These are phyloP conservation scores for Elymus sibiricus DNA, from an alignment of 176 grass and related monocot genomes.

Conservation along the genomic window DNA sequence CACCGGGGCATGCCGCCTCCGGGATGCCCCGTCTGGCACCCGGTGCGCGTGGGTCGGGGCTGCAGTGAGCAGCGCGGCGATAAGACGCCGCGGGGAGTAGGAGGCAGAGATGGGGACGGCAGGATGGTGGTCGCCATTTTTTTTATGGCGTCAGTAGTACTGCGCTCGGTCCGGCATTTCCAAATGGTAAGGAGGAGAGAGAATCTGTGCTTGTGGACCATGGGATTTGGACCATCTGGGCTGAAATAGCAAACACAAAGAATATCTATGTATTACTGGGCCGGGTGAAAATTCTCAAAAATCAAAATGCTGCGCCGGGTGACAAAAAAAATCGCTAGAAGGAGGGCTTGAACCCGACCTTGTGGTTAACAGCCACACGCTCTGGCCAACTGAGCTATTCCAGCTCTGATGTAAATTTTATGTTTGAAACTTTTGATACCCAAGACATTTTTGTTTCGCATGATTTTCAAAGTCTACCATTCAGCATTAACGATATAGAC, in stretches of 20 bases:
- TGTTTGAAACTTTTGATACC: neutral
- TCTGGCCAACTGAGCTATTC: slow-evolving; percentile 80
- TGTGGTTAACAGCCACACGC: slow-evolving; percentile 65
- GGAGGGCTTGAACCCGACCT: slow-evolving; percentile 76
- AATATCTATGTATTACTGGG: too few species aligned
- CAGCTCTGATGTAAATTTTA: neutral
- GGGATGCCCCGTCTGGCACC: slow-evolving; percentile 18
- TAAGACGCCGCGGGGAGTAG: neutral
- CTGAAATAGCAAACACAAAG: neutral
- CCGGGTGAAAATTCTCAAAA: too few species aligned
- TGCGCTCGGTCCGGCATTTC: neutral
- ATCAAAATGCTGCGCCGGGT: too few species aligned
- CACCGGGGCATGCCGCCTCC: slow-evolving; percentile 18
- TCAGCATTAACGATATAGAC: too few species aligned
- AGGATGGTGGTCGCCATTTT: slow-evolving; percentile 45
- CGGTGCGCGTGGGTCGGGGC: neutral
- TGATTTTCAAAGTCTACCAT: too few species aligned
- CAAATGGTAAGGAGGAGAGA: slow-evolving; percentile 24
- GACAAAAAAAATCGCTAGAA: slow-evolving; percentile 20
- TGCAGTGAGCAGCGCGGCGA: slow-evolving; percentile 23
- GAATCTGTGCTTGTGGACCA: neutral
- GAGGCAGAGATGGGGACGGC: neutral
- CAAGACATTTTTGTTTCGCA: too few species aligned
- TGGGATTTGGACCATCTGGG: neutral
- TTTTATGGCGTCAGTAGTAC: slow-evolving; percentile 37